A percentile compares a stretch with the other conserved stretches of the same genome.
Evolutionary conservation across 805 yeast species (phyloP).

Genomic region (Myxozyma vanderwaltii): DNA sequence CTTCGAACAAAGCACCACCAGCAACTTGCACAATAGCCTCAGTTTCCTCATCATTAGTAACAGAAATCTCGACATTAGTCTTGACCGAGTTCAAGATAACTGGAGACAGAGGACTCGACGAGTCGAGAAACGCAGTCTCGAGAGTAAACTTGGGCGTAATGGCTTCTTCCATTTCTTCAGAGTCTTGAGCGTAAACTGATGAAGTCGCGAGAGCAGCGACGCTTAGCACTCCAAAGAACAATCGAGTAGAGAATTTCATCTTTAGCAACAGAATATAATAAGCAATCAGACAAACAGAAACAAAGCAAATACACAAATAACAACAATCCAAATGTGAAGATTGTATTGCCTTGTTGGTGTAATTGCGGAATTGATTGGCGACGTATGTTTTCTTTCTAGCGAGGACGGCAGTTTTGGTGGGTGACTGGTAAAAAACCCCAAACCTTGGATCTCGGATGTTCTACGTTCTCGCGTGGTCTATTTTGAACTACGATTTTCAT

Average conservation of each 20-base stretch:
- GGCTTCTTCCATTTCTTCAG: slow-evolving; percentile 13
- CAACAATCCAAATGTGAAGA: too few relatives aligned
- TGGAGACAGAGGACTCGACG: slow-evolving; percentile 12
- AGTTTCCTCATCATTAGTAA: slow-evolving; percentile 38
- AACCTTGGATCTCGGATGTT: too few relatives aligned
- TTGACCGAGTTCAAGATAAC: slow-evolving; percentile 37
- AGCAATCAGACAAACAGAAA: too few relatives aligned
- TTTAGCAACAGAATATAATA: too few relatives aligned
- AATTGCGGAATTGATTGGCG: too few relatives aligned
- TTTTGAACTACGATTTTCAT: background rate
- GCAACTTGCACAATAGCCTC: slow-evolving; percentile 28
- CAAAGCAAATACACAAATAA: too few relatives aligned
- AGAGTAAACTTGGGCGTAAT: slow-evolving; percentile 21
- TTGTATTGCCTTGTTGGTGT: background rate
- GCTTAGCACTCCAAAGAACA: slow-evolving; percentile 5
- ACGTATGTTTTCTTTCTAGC: too few relatives aligned
- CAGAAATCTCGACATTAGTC: slow-evolving; percentile 34
- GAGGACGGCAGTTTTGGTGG: too few relatives aligned
- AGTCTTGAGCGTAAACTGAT: slow-evolving; percentile 19
- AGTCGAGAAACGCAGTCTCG: slow-evolving; percentile 16
- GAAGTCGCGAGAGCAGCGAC: slow-evolving; percentile 16
- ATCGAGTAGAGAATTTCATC: slow-evolving; percentile 11
- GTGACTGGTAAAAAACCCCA: background rate
- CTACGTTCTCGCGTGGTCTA: background rate
- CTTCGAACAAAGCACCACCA: slow-evolving; percentile 28